phyloP scores from a whole-genome alignment of 768 basidiomycete species.

The Auricularia heimuer region DNA sequence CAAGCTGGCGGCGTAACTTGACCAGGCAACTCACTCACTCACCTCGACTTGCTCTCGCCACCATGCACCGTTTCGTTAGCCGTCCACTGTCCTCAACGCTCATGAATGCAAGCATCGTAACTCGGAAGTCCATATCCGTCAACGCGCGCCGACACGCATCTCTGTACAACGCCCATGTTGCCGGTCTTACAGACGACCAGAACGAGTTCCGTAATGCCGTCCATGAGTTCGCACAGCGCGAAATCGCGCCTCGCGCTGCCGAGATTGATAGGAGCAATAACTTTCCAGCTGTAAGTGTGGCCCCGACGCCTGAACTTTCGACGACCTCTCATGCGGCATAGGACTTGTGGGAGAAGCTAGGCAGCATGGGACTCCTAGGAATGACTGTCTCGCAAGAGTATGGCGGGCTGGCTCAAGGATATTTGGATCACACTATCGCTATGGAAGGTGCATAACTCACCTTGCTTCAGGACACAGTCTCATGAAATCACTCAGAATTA shows the following conservation, averaged over 20 bases:
- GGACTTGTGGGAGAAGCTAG: conserved; percentile 85
- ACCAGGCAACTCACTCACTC: too few relatives aligned
- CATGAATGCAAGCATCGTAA: too few relatives aligned
- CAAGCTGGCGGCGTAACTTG: too few relatives aligned
- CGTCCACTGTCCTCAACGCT: too few relatives aligned
- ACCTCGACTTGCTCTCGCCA: too few relatives aligned
- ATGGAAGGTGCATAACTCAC: conserved; percentile 58
- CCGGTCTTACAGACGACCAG: conserved; percentile 73
- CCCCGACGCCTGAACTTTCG: not conserved
- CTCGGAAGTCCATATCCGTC: too few relatives aligned
- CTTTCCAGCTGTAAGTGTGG: conserved; percentile 53
- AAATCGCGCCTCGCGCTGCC: conserved; percentile 76
- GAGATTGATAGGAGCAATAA: conserved; percentile 80
- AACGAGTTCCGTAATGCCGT: conserved; percentile 80
- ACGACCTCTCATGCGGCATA: conserved; percentile 19
- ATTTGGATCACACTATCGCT: conserved; percentile 79
- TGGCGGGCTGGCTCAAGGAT: conserved; percentile 75
- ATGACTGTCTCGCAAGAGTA: conserved; percentile 73
- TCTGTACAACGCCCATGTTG: conserved; percentile 62
- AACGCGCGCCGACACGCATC: conserved; percentile 14
- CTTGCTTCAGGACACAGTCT: not conserved
- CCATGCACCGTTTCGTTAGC: too few relatives aligned
- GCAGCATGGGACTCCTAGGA: conserved; percentile 87
- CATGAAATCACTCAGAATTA: conserved; percentile 31
- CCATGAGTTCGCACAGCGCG: conserved; percentile 67